Evolutionary conservation across 371 early-diverging fungal species (phyloP), one percentile per base, ranked within the genome.

Genomic region (Saksenaea vasiformis): DNA sequence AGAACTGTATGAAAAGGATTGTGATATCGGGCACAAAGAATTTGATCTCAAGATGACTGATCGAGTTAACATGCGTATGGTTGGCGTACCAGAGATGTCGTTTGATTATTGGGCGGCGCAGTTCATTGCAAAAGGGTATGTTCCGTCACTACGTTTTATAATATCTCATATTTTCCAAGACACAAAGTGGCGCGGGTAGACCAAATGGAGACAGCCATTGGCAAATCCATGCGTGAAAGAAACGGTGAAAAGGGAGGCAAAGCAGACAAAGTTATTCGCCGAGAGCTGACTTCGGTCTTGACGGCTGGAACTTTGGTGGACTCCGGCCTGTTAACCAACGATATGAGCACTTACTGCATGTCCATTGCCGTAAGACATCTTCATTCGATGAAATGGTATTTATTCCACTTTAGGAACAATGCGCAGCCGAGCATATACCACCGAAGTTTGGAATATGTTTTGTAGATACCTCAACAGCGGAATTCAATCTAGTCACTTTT

Each of bases 1-100:
- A 85, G 96, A 99, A 77, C 77, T 99, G n/a, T 99, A 98, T 74
- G 99, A 99, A 76, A 93, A 96, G 61, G 99, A 99, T 77, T 99
- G 99, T 0, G 95, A 96, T 58, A 92, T 99, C 66, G 99, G 96
- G n/a, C 93, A 95, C 65, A 93, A 91, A 60, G 82, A 94, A 60
- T 99, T 99, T 78, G 99, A 99, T 72, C 80, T 99, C 64, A 98
- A 97, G 64, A 70, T 99, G 69, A 95, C 96, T 0, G 98, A 98
- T 64, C 87, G 99, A 13, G 97, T 94, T 39, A 97, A 97, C 77
- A 99, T 99, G 99, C 85, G 94, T 39, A 99, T 99, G 99, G 97
- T 95, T 0, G 99, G 99, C 9, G 96, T 99, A 0, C 99, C 99
- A 17, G 99, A 98, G 72, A 82, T 83, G 38, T 87, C 91, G 3